Evolutionary conservation across 768 basidiomycete species (phyloP), one percentile per base, ranked within the genome.

Genomic region (Mycena indigotica): DNA sequence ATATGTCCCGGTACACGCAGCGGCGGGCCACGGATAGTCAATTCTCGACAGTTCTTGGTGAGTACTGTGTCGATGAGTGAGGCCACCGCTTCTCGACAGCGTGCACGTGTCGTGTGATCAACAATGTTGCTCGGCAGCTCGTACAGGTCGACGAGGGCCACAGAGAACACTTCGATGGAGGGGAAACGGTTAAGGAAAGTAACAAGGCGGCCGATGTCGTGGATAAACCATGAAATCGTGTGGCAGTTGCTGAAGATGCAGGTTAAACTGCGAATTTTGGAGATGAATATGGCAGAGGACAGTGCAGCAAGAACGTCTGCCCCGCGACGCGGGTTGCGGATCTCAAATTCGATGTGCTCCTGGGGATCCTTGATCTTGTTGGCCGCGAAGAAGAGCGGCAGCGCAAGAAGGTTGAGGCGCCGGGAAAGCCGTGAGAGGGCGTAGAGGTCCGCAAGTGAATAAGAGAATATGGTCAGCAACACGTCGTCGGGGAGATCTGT

Each of bases 401-500:
- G 53, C 13, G 58, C 53, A 12, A 59, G 58, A 21, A 59, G 45
- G n/a, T 59, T n/a, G 13, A 59, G 58, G 10, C 52, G 58, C 8
- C 53, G 52, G 12, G 58, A 50, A 5, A 55, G 38, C 6, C 49
- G 58, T 2, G 58, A 54, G 4, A 59, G 3, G 2, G 38, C 21
- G 19, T 59, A 59, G 1, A 59, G 58, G 4, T 59, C 53, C 23
- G 52, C 3, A 13, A n/a, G 17, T 4, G 55, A 24, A 28, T 50
- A 24, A 1, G 2, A 10, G 28, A 59, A 50, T 17, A 59, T 41
- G 3, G 41, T 40, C 8, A 59, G 49, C 4, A 59, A 38, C 23
- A 59, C 49, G 15, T 59, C 58, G 29, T 59, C 58, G 23, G 58
- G 58, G 4, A 59, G 49, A n/a, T 55, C 58, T 3, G 51, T 8